These are phyloP conservation scores for Capsicum rhomboideum DNA, from an alignment of 257 asterid genomes.

Conservation along the genomic window DNA sequence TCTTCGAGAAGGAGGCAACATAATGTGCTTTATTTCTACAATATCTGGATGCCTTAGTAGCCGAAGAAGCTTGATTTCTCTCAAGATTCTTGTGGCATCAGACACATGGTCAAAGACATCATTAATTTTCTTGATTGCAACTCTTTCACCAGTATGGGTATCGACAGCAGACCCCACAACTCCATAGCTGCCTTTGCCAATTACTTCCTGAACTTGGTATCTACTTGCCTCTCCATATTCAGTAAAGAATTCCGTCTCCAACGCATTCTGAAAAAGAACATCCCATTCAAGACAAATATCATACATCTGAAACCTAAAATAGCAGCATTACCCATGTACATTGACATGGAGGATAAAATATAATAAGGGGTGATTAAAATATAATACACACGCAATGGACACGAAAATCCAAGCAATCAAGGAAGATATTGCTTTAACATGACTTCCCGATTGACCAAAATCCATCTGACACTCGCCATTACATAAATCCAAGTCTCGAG, in stretches of 20 bases:
- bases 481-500: background rate
- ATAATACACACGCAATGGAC: background rate
- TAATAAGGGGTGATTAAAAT: background rate
- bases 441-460: background rate
- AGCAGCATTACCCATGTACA: background rate
- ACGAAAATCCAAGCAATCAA: background rate
- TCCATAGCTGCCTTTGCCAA: slow-evolving; percentile 97
- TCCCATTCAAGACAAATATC: background rate
- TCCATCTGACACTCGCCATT: background rate
- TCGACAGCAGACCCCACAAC: slow-evolving; percentile 89
- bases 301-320: background rate
- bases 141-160: slow-evolving; percentile 80
- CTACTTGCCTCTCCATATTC: slow-evolving; percentile 95
- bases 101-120: slow-evolving; percentile 97
- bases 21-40: slow-evolving; percentile 38
- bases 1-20: slow-evolving; percentile 10
- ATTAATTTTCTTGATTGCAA: slow-evolving; percentile 95
- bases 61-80: slow-evolving; percentile 95
- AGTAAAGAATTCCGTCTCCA: slow-evolving; percentile 79
- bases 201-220: slow-evolving; percentile 89
- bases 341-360: background rate
- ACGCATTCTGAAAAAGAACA: slow-evolving; percentile 35
- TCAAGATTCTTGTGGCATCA: slow-evolving; percentile 87
- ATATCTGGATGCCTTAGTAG: slow-evolving; percentile 89
- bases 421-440: background rate